phyloP scores from a whole-genome alignment of 768 basidiomycete species.

The Lentinula lateritia region DNA sequence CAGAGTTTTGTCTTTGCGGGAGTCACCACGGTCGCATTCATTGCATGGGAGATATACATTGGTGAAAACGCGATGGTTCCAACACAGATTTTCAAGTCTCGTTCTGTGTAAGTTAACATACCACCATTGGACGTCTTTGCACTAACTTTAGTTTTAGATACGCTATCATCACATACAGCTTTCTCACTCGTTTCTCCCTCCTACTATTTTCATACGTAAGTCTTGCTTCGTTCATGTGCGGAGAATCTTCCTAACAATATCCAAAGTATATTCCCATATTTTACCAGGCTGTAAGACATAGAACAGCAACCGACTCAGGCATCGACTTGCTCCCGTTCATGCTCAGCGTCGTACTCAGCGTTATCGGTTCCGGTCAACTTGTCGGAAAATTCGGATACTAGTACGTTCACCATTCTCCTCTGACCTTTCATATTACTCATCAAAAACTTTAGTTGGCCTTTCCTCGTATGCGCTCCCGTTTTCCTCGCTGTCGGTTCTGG shows the following conservation, averaged over 20 bases:
- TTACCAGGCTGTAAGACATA: conserved; percentile 11
- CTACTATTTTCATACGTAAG: conserved; percentile 9
- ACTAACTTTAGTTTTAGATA: not conserved
- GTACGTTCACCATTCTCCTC: not conserved
- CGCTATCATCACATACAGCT: conserved; percentile 3
- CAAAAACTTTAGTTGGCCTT: not conserved
- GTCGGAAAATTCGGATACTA: conserved; percentile 9
- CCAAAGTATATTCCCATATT: conserved; percentile 12
- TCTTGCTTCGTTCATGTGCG: not conserved
- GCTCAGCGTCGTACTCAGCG: conserved; percentile 8
- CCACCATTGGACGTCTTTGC: not conserved
- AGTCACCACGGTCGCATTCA: conserved; percentile 5
- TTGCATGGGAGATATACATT: conserved; percentile 10
- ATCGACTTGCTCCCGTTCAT: conserved; percentile 14
- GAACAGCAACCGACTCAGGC: conserved; percentile 11
- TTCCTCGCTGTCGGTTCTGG: conserved; percentile 10
- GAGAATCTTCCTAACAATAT: not conserved
- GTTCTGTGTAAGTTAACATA: not conserved
- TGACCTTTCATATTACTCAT: not conserved
- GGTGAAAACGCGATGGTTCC: conserved; percentile 13
- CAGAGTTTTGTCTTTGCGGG: conserved; percentile 7
- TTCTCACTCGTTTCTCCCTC: conserved; percentile 9
- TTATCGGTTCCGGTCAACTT: conserved; percentile 7
- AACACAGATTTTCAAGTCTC: conserved; percentile 11
- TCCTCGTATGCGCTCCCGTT: conserved; percentile 5